Conservation (phyloP, 352 stramenopile species). For the Phytophthora chlamydospora region DNA sequence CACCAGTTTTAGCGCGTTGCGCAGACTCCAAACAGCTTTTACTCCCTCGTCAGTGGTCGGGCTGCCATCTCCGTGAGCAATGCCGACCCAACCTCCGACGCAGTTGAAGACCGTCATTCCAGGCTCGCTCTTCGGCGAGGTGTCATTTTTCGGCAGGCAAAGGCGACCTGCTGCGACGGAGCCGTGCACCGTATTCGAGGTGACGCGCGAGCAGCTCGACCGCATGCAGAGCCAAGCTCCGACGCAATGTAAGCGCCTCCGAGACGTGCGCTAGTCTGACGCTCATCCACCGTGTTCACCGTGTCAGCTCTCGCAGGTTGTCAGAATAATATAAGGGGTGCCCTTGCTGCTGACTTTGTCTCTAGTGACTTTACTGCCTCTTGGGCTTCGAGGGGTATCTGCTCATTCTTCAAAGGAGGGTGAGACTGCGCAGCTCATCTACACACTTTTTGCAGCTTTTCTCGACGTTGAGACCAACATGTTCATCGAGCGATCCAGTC, state of each 20-base stretch:
- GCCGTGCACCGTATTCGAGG: conserved; percentile 58
- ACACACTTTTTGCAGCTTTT: too few species aligned
- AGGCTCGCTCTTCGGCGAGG: conserved; percentile 75
- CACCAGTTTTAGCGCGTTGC: conserved; percentile 65
- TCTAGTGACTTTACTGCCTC: too few species aligned
- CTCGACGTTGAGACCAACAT: too few species aligned
- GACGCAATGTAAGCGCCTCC: conserved; percentile 57
- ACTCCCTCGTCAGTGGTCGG: conserved; percentile 55
- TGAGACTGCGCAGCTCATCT: too few species aligned
- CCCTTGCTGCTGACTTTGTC: too few species aligned
- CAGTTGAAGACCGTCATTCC: conserved; percentile 57
- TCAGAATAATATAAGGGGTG: too few species aligned
- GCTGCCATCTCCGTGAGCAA: conserved; percentile 64
- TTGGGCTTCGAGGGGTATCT: too few species aligned
- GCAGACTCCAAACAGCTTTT: conserved; percentile 54
- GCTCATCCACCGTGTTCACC: conserved; percentile 3
- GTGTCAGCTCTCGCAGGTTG: too few species aligned
- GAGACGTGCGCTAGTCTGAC: too few species aligned
- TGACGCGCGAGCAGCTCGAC: conserved; percentile 54
- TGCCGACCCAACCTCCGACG: conserved; percentile 43
- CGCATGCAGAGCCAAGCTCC: conserved; percentile 49
- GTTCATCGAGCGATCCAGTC: too few species aligned
- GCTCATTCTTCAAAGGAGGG: too few species aligned
- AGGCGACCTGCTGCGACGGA: conserved; percentile 42
- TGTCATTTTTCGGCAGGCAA: conserved; percentile 72